phyloP scores from a whole-genome alignment of 2,329 filamentous ascomycete species.

The Fusarium proliferatum region DNA sequence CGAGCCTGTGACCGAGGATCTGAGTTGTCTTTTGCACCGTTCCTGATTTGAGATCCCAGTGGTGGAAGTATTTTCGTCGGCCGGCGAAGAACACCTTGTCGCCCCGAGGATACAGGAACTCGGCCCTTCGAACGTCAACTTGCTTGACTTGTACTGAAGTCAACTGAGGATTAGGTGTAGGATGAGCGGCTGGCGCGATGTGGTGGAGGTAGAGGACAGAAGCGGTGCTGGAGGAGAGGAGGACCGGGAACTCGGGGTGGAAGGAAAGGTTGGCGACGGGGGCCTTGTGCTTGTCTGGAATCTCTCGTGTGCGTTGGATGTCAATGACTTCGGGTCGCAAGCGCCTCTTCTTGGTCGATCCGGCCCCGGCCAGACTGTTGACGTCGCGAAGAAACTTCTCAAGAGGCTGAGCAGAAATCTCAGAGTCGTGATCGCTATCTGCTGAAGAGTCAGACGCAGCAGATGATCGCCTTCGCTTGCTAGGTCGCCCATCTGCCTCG shows the following conservation, averaged over 20 bases:
- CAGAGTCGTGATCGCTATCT: conserved; percentile 67
- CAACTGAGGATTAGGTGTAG: conserved; percentile 86
- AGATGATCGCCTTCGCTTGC: conserved; percentile 65
- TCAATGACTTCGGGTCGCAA: conserved; percentile 89
- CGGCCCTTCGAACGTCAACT: conserved; percentile 85
- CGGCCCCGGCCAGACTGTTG: conserved; percentile 69
- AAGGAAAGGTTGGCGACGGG: conserved; percentile 87
- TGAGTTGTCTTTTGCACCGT: conserved; percentile 83
- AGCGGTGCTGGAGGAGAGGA: conserved; percentile 88
- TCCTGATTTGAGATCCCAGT: conserved; percentile 89
- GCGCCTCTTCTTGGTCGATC: conserved; percentile 70
- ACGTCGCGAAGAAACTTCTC: conserved; percentile 83
- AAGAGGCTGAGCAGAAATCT: conserved; percentile 78
- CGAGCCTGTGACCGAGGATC: conserved; percentile 78
- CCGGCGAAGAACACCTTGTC: conserved; percentile 89
- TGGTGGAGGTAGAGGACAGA: conserved; percentile 91
- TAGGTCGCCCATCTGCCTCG: conserved; percentile 60
- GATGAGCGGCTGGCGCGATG: conserved; percentile 78
- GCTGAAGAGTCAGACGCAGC: conserved; percentile 62
- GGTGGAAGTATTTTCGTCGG: conserved; percentile 90
- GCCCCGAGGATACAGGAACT: conserved; percentile 79
- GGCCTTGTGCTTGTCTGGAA: conserved; percentile 81
- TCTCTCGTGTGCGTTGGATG: conserved; percentile 89
- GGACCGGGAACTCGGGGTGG: conserved; percentile 87
- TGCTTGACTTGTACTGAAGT: conserved; percentile 88